Conservation (phyloP, 108 stramenopile genomes). For the Nitzschia sp. region DNA sequence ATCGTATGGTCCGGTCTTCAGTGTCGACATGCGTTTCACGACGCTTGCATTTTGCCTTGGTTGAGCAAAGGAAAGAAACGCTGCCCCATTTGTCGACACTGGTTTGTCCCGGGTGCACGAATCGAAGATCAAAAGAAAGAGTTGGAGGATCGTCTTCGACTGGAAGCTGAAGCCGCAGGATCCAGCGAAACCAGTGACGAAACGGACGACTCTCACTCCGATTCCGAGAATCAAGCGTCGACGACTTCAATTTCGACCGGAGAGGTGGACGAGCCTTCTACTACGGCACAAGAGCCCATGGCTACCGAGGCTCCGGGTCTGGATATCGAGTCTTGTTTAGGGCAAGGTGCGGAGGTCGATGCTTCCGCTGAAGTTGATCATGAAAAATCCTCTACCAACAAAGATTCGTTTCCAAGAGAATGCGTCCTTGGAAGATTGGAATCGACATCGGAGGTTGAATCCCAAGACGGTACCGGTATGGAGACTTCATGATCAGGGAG, state of each 20-base stretch:
- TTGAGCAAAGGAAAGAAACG: conserved; percentile 64
- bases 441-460: no score
- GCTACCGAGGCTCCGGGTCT: neutral
- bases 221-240: neutral
- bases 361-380: neutral
- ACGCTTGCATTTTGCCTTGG: conserved; percentile 68
- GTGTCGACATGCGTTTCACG: conserved; percentile 71
- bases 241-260: neutral
- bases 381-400: neutral
- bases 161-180: neutral
- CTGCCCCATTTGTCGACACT: conserved; percentile 67
- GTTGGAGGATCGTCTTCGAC: conserved; percentile 1
- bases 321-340: neutral
- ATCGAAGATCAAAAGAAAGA: conserved; percentile 34
- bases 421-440: neutral
- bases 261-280: neutral
- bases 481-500: neutral
- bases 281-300: neutral
- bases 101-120: conserved; percentile 49
- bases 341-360: neutral
- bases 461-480: no score
- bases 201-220: neutral
- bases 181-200: neutral
- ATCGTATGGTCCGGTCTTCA: conserved; percentile 48
- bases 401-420: neutral